Base-by-base conservation (phyloP, 139 green algal genomes). In the Micractinium sp. region DNA sequence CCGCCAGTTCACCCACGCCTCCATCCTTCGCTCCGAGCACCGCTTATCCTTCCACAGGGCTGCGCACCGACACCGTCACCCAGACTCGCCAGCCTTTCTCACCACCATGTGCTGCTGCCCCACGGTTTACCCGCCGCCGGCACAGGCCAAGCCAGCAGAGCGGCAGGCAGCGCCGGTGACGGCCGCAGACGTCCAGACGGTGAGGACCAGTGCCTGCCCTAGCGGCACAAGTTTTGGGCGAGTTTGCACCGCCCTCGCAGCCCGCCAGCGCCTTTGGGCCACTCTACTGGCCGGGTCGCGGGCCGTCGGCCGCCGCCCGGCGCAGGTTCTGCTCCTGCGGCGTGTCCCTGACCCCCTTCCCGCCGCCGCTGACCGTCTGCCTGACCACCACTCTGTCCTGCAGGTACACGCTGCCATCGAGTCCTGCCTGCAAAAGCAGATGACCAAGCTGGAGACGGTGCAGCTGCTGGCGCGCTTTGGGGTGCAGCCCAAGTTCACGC, bases 351-450 rank as follows among this genome's bases (percentile, higher is more conserved):
- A 18, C 12, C 35, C 82, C 82, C 7, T 41, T 78, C 36, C 23
- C 61, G 19, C 35, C 36, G 7, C 39, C 56, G 31, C 56, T 12
- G 60, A 85, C 29, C 31, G n/a, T n/a, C 56, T 19, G 25, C 25
- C 22, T 0, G 18, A 38, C 74, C 63, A 71, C 56, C 53, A 61
- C 53, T 29, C 38, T 53, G 20, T 2, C 29, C 74, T 80, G 53
- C 82, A 92, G 87, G 87, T 92, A 13, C 90, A 92, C 31, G 33
- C 38, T 5, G 35, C 82, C 7, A 89, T 91, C 9, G 90, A 92
- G 82, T 36, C 18, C 47, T 92, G 90, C 86, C 77, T 92, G 39
- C 13, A 87, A 66, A 71, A 39, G 4, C n/a, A 31, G 15, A 69
- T 89, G 67, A 87, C n/a, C 23, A 76, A 74, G 63, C 12, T 75